Percentiles rank a stretch among this genome's conserved stretches.
Conservation (phyloP, 2,329 filamentous ascomycete genomes). For the Byssochlamys sp. region DNA sequence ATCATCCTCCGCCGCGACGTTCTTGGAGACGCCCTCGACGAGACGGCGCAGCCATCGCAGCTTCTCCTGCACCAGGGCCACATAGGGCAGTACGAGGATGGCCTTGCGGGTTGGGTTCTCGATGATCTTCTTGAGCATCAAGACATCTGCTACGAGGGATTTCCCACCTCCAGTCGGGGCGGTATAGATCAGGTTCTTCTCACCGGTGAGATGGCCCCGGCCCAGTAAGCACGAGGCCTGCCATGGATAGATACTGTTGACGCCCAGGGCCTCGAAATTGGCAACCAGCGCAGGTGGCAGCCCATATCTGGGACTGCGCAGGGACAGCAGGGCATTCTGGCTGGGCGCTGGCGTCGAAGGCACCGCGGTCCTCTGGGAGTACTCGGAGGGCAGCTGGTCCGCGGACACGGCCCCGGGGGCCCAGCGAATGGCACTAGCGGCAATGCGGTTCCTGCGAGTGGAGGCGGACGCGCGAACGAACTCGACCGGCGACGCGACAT, state of each 20-base stretch:
- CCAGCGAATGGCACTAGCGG: constrained; percentile 27
- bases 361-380: constrained; percentile 44
- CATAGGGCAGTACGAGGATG: constrained; percentile 64
- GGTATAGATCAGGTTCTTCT: constrained; percentile 66
- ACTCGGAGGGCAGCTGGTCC: constrained; percentile 37
- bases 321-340: constrained; percentile 43
- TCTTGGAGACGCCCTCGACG: constrained; percentile 49
- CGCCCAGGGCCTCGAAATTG: constrained; percentile 59
- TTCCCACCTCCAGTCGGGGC: constrained; percentile 72
- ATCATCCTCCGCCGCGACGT: constrained; percentile 21
- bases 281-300: constrained; percentile 51
- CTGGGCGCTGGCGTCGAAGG: constrained; percentile 23
- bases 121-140: constrained; percentile 65
- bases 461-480: constrained; percentile 20
- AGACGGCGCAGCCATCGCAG: constrained; percentile 61
- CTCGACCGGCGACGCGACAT: constrained; percentile 13
- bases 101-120: constrained; percentile 56
- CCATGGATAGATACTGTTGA: constrained; percentile 67
- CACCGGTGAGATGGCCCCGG: constrained; percentile 55
- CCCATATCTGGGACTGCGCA: constrained; percentile 55
- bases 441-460: constrained; percentile 26
- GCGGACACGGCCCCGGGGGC: constrained; percentile 12
- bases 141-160: constrained; percentile 61
- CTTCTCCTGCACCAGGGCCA: constrained; percentile 72
- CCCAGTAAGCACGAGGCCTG: constrained; percentile 64